Percentiles rank a stretch among this genome's conserved stretches.
Evolutionary conservation across 75 land plant genomes (phyloP).

Genomic region (Selaginella tamariscina): DNA sequence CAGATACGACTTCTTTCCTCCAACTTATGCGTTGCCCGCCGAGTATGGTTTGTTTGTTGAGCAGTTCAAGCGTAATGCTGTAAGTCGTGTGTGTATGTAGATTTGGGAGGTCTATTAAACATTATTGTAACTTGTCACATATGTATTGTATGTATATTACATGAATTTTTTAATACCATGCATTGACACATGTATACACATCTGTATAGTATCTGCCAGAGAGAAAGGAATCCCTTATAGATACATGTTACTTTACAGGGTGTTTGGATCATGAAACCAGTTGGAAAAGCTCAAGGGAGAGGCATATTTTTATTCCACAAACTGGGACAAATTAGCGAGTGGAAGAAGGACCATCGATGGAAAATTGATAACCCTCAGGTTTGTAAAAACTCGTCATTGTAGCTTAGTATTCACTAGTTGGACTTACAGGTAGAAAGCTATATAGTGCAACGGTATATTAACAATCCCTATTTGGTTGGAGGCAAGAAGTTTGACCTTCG

Average conservation of each 20-base stretch:
- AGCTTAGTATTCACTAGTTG: neutral
- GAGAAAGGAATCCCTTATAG: no score
- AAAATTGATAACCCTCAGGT: conserved; percentile 33
- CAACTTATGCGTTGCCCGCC: conserved; percentile 33
- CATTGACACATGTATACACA: no score
- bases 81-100: conserved; percentile 12
- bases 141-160: no score
- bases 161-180: no score
- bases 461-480: conserved; percentile 32
- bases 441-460: conserved; percentile 33
- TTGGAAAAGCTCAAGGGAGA: conserved; percentile 33
- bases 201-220: no score
- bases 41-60: conserved; percentile 39
- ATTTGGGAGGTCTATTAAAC: no score
- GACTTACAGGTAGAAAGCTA: conserved; percentile 28
- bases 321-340: conserved; percentile 32
- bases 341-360: conserved; percentile 40
- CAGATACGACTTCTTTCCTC: conserved; percentile 36
- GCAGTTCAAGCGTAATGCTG: conserved; percentile 28
- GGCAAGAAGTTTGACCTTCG: conserved; percentile 38
- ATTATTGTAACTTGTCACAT: no score
- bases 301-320: conserved; percentile 32
- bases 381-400: neutral
- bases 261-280: conserved; percentile 39
- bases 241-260: conserved; percentile 20